Base-by-base conservation (phyloP, 2,329 filamentous ascomycete genomes). In the Claviceps paspali region DNA sequence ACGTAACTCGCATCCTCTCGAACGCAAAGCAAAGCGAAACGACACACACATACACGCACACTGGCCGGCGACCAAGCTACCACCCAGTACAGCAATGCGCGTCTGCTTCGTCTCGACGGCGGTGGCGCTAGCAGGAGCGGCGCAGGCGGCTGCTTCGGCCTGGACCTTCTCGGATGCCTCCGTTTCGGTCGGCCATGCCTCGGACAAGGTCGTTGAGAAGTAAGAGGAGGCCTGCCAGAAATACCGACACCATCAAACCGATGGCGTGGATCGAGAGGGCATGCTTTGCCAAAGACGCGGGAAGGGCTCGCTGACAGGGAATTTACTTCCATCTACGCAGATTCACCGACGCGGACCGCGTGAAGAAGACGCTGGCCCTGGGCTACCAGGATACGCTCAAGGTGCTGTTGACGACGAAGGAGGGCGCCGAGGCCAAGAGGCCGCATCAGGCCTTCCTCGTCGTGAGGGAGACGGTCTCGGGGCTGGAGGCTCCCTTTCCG, bases 401-500 rank as follows among this genome's bases (percentile, higher is more conserved):
- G 65, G 64, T 98, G 47, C 62, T 76, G 47, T 64, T 98, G 50
- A 93, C 85, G 24, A 72, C 84, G 7, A 80, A 81, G 55, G 84
- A 94, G 52, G 78, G 73, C 53, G 76, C 77, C 60, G 79, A 76
- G 49, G 70, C 74, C 33, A 88, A 86, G 68, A 76, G 82, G 46
- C 85, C 91, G 49, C 91, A 98, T 61, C 91, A 98, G 62, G 86
- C 86, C 5, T 95, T 95, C 65, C 68, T 98, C 38, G 69, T 91
- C 12, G 61, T 98, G 40, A 78, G 74, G 49, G 86, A 96, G 49
- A 64, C 68, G 11, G 64, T 68, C 10, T 79, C 77, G 9, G 84
- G 83, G 26, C 67, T 98, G 33, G 87, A 96, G 59, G 79, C 86
- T 18, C 86, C 87, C 1, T 94, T 88, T 51, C 76, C 86, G 2